Percentiles rank a stretch among this genome's conserved stretches.
phyloP scores from a whole-genome alignment of 371 early-diverging fungal genomes.

The Capniomyces stellatus region DNA sequence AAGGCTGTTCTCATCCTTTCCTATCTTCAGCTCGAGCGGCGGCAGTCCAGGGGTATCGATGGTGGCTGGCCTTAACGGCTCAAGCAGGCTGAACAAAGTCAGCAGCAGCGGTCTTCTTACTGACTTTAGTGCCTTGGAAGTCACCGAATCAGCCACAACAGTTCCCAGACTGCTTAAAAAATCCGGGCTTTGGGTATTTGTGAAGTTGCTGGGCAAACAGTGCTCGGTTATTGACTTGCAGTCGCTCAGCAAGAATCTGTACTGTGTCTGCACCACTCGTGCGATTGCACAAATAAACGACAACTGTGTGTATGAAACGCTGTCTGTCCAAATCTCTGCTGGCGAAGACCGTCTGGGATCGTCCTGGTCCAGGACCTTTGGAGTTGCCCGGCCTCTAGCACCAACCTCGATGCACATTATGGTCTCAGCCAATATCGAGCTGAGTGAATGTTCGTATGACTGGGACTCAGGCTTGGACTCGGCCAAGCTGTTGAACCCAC shows the following conservation, averaged over 20 bases:
- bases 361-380: slow-evolving; percentile 1
- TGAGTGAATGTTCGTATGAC: background rate
- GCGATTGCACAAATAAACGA: background rate
- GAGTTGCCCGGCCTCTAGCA: background rate
- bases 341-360: background rate
- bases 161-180: background rate
- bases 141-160: slow-evolving; percentile 1
- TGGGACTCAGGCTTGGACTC: background rate
- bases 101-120: background rate
- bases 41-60: background rate
- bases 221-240: background rate
- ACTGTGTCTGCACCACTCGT: background rate
- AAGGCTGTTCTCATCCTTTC: slow-evolving; percentile 7
- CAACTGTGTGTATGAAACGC: background rate
- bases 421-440: background rate
- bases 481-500: slow-evolving; percentile 1
- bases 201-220: background rate
- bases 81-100: background rate
- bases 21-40: background rate
- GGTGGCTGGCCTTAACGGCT: slow-evolving; percentile 1
- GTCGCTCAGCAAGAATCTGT: background rate
- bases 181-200: background rate
- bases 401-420: slow-evolving; percentile 4
- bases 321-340: slow-evolving; percentile 1
- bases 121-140: slow-evolving; percentile 1